phyloP scores from a whole-genome alignment of 139 green algal species.

The Auxenochlorella pyrenoidosa region DNA sequence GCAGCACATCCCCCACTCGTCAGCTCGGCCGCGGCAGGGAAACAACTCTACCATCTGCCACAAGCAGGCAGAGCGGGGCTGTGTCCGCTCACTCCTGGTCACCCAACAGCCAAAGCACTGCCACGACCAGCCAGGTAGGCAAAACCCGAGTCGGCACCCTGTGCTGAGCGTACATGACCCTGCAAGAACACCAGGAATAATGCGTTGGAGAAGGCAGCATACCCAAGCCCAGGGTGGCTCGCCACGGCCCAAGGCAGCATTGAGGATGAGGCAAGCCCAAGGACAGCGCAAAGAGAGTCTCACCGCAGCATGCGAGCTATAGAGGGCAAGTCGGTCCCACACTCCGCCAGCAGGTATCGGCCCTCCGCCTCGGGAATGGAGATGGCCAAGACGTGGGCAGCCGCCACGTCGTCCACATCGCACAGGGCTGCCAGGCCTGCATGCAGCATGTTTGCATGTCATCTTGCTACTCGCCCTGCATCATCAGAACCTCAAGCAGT shows the following conservation, averaged over 20 bases:
- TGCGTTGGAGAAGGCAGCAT: too few species aligned
- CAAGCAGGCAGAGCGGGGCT: neutral
- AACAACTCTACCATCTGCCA: neutral
- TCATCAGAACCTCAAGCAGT: too few species aligned
- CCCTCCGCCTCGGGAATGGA: constrained; percentile 47
- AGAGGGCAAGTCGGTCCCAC: neutral
- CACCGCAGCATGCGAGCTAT: constrained; percentile 3
- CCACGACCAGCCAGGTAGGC: neutral
- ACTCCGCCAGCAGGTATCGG: constrained; percentile 34
- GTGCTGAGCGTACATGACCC: neutral
- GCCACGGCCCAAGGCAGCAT: neutral
- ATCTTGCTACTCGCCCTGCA: too few species aligned
- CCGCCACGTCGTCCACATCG: constrained; percentile 66
- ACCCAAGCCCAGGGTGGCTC: neutral
- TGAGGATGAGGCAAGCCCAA: neutral
- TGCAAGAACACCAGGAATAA: neutral
- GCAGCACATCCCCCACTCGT: neutral
- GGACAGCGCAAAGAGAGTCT: too few species aligned
- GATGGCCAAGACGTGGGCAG: constrained; percentile 59
- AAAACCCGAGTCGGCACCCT: neutral
- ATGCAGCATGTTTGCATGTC: neutral
- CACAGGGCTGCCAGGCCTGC: constrained; percentile 24
- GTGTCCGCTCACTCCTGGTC: neutral
- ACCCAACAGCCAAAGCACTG: neutral
- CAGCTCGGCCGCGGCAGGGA: neutral